These are phyloP conservation scores for Exophiala spinifera DNA, from an alignment of 2,329 filamentous ascomycete genomes.

Conservation along the genomic window DNA sequence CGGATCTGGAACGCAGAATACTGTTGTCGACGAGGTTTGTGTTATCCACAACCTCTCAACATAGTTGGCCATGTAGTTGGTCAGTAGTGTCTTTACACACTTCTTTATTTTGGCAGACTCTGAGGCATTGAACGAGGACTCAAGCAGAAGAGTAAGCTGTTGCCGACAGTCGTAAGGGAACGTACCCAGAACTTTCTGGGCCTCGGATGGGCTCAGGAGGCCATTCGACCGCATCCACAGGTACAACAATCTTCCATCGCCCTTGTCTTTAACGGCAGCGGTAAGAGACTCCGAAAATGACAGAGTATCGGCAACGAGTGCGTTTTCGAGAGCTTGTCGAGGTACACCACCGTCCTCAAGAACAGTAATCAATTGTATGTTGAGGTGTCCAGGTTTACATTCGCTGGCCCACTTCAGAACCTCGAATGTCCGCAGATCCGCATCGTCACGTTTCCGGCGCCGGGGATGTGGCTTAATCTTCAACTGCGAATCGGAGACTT, in stretches of 20 bases:
- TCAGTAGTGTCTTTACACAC: conserved; percentile 35
- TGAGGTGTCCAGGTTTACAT: conserved; percentile 35
- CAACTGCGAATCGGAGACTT: conserved; percentile 55
- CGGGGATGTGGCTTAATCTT: conserved; percentile 51
- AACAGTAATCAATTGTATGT: conserved; percentile 55
- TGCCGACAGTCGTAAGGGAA: conserved; percentile 38
- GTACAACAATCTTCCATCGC: conserved; percentile 8
- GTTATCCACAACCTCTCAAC: conserved; percentile 49
- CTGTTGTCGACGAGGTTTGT: conserved; percentile 51
- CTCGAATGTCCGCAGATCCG: conserved; percentile 55
- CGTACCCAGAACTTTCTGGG: conserved; percentile 31
- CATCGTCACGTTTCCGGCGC: conserved; percentile 34
- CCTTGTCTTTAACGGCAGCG: conserved; percentile 14
- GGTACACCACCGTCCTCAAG: conserved; percentile 52
- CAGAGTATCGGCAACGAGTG: conserved; percentile 39
- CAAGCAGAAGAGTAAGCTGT: conserved; percentile 37
- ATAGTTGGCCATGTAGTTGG: conserved; percentile 40
- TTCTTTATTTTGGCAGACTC: conserved; percentile 40
- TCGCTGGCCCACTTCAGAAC: conserved; percentile 43
- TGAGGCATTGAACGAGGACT: conserved; percentile 46
- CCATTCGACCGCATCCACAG: conserved; percentile 26
- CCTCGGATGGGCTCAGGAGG: neutral
- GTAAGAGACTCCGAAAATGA: conserved; percentile 36
- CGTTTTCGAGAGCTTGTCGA: conserved; percentile 41
- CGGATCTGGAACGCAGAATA: conserved; percentile 58